These are phyloP conservation scores for Dryas octopetala DNA, from an alignment of 306 rosid species.

Conservation along the genomic window DNA sequence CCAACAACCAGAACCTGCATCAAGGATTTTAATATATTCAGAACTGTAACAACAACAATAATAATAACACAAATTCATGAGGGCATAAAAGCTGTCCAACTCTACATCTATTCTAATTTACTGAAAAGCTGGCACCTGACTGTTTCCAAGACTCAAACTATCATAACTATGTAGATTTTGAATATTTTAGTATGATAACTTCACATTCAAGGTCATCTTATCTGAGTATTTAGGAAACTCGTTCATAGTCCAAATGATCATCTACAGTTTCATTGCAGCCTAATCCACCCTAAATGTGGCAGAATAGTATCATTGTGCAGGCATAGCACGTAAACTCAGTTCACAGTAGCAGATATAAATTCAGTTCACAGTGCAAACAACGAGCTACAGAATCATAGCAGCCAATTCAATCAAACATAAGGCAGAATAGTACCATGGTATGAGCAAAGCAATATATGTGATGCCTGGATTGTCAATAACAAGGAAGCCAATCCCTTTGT, in stretches of 20 bases:
- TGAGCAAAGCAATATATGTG: background rate
- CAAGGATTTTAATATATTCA: constrained; percentile 7
- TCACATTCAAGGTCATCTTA: no score
- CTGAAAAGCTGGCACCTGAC: background rate
- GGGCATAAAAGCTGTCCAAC: background rate
- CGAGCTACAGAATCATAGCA: background rate
- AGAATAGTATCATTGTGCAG: background rate
- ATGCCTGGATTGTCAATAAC: background rate
- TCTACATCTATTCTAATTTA: background rate
- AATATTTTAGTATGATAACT: background rate
- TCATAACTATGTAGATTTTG: background rate
- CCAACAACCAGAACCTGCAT: constrained; percentile 93
- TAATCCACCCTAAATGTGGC: background rate
- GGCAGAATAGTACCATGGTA: background rate
- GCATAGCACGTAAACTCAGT: background rate
- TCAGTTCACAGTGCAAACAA: background rate
- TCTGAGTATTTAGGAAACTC: background rate
- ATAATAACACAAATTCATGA: background rate
- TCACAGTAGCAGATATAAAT: background rate
- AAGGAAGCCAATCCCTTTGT: background rate
- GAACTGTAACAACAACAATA: background rate
- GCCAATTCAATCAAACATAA: background rate
- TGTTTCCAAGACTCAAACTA: background rate
- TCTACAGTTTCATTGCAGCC: background rate
- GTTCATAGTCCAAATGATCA: background rate